phyloP scores from a whole-genome alignment of 495 filamentous ascomycete species.

The Copromyces sp. region DNA sequence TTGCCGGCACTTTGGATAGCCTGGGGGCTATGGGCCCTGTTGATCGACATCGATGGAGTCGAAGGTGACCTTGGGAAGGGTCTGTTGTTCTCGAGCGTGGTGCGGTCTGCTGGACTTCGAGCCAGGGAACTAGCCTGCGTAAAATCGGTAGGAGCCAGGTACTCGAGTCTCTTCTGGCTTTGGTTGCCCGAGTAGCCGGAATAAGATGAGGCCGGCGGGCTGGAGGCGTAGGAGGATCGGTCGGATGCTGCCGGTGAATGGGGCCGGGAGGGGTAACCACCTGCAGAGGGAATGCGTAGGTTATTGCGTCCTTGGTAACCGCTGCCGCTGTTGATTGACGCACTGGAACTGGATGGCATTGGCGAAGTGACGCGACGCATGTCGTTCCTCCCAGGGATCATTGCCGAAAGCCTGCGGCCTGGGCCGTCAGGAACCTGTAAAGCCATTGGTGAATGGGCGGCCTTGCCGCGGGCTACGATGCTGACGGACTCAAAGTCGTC shows the following conservation, averaged over 20 bases:
- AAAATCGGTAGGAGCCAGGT: slow-evolving; percentile 36
- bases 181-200: slow-evolving; percentile 12
- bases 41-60: slow-evolving; percentile 14
- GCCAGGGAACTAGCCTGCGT: slow-evolving; percentile 34
- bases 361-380: not conserved
- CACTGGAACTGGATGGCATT: not conserved
- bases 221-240: not conserved
- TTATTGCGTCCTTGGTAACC: slow-evolving; percentile 3
- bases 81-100: not conserved
- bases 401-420: slow-evolving; percentile 23
- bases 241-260: not conserved
- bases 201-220: slow-evolving; percentile 4
- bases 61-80: not conserved
- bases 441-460: slow-evolving; percentile 52
- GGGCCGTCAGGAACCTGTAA: slow-evolving; percentile 16
- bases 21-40: slow-evolving; percentile 5
- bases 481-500: slow-evolving; percentile 63
- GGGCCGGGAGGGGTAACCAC: not conserved
- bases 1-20: not conserved
- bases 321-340: not conserved
- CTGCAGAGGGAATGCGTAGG: slow-evolving; percentile 27
- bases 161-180: slow-evolving; percentile 18
- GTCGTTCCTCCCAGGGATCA: slow-evolving; percentile 18
- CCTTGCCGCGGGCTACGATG: slow-evolving; percentile 64
- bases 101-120: slow-evolving; percentile 12